Evolutionary conservation across 2,329 filamentous ascomycete species (phyloP).

Genomic region (Colletotrichum siamense): DNA sequence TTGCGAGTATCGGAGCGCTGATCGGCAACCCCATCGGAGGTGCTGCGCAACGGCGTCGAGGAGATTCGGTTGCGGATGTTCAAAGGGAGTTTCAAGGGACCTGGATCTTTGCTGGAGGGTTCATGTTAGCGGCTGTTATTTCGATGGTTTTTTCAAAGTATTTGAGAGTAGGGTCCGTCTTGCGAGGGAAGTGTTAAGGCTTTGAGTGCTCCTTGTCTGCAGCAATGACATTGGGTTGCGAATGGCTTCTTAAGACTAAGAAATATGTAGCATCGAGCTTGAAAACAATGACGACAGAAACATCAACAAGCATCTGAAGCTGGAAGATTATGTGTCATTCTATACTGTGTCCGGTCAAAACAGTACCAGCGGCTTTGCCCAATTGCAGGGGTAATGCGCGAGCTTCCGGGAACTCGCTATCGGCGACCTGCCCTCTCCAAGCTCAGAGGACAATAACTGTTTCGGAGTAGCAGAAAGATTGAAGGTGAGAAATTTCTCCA

Average conservation of each 20-base stretch:
- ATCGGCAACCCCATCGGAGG: conserved; percentile 22
- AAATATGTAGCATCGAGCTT: neutral
- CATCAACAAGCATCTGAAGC: neutral
- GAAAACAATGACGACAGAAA: neutral
- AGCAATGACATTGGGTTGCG: neutral
- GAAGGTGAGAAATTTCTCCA: neutral
- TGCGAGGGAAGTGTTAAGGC: neutral
- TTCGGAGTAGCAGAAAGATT: neutral
- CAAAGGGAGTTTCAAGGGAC: conserved; percentile 12
- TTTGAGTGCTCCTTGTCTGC: neutral
- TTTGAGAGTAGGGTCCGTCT: neutral
- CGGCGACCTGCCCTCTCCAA: neutral
- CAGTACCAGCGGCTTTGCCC: neutral
- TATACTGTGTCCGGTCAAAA: neutral
- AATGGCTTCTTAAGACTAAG: neutral
- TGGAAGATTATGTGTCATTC: neutral
- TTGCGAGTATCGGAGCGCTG: conserved; percentile 16
- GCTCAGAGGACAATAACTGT: neutral
- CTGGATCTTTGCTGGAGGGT: conserved; percentile 9
- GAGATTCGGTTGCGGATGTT: neutral
- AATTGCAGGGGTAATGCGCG: neutral
- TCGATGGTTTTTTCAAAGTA: neutral
- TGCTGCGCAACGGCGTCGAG: neutral
- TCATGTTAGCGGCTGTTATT: conserved; percentile 7
- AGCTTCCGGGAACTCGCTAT: neutral